Conservation (phyloP, 371 early-diverging fungal genomes). For the Mortierella sp. region DNA sequence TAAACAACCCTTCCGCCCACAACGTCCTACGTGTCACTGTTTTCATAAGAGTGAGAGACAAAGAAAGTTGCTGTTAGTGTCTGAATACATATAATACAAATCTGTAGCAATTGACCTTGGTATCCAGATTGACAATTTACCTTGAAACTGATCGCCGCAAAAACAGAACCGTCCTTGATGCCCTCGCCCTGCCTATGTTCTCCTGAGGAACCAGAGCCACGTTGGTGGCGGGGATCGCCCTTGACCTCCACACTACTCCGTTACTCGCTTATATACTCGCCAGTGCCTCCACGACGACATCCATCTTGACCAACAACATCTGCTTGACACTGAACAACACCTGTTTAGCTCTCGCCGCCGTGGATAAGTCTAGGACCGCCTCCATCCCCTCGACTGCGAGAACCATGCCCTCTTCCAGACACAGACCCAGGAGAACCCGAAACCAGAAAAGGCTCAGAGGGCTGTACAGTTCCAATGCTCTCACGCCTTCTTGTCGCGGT, state of each 20-base stretch:
- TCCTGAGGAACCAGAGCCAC: background rate
- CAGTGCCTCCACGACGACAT: background rate
- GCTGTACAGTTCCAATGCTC: background rate
- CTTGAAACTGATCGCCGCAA: constrained; percentile 51
- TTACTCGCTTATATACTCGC: background rate
- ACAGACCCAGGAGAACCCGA: background rate
- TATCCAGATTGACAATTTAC: constrained; percentile 29
- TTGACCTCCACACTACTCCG: background rate
- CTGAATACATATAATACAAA: too few relatives aligned
- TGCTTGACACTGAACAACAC: background rate
- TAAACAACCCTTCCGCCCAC: constrained; percentile 67
- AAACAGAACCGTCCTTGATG: constrained; percentile 41
- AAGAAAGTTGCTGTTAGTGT: background rate
- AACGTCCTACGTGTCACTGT: constrained; percentile 70
- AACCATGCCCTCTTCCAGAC: too few relatives aligned
- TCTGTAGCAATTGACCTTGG: too few relatives aligned
- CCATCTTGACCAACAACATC: background rate
- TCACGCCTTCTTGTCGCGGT: too few relatives aligned
- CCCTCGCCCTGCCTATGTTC: background rate
- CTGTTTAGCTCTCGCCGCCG: too few relatives aligned
- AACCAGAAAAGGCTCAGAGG: background rate
- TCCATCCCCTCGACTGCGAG: too few relatives aligned
- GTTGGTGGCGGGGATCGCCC: background rate
- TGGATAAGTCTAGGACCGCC: constrained; percentile 4
- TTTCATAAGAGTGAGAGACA: background rate